Percentiles rank a stretch among this genome's conserved stretches.
phyloP scores from a whole-genome alignment of 768 basidiomycete species.

The Kwoniella shandongensis region DNA sequence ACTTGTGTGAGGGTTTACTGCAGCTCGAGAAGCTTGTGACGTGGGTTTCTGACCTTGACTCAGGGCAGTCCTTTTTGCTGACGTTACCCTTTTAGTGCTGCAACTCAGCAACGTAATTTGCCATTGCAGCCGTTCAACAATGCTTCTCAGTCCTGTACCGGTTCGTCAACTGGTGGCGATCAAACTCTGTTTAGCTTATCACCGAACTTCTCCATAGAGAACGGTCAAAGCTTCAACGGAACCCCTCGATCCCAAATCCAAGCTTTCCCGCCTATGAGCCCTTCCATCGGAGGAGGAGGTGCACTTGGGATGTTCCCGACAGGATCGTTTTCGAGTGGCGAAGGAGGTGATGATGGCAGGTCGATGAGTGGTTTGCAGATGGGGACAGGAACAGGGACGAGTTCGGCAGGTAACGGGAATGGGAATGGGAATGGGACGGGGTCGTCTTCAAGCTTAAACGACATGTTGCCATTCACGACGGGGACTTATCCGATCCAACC shows the following conservation, averaged over 20 bases:
- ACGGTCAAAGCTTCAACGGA: background rate
- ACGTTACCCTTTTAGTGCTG: conserved; percentile 8
- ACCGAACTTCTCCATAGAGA: background rate
- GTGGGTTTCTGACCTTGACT: conserved; percentile 26
- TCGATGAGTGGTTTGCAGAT: background rate
- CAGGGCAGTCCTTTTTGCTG: no score
- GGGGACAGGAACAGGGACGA: background rate
- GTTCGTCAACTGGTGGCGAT: background rate
- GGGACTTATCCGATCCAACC: background rate
- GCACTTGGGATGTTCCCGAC: background rate
- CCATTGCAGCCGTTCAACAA: conserved; percentile 3
- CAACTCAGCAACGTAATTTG: conserved; percentile 25
- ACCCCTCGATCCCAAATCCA: conserved; percentile 39
- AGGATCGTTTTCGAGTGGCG: background rate
- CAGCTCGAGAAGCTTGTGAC: conserved; percentile 43
- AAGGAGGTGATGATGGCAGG: background rate
- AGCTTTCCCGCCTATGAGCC: conserved; percentile 26
- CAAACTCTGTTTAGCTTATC: conserved; percentile 8
- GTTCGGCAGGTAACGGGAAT: background rate
- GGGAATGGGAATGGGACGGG: background rate
- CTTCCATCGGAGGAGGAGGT: background rate
- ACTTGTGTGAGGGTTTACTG: conserved; percentile 47
- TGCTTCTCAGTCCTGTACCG: background rate
- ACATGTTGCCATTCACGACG: background rate
- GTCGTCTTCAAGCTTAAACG: background rate